Percentiles rank a stretch among this genome's conserved stretches.
Conservation (phyloP, 352 stramenopile species). For the Phytophthora cryptogea region DNA sequence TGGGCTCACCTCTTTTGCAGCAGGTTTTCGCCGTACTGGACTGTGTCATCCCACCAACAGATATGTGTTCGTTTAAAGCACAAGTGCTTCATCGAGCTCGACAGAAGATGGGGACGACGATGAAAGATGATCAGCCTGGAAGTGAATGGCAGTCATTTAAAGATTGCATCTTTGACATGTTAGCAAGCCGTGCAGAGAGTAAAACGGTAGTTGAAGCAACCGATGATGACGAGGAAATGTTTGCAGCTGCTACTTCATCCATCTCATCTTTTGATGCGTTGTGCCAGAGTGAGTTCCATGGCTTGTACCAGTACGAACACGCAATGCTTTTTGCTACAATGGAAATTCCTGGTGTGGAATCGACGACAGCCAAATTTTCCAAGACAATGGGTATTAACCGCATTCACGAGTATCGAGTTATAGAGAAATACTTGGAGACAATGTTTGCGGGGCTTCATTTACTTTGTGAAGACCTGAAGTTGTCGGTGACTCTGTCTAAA, state of each 20-base stretch:
- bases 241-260: slow-evolving; percentile 1
- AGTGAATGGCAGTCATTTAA: slow-evolving; percentile 39
- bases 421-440: slow-evolving; percentile 17
- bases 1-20: slow-evolving; percentile 37
- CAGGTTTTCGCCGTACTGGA: slow-evolving; percentile 42
- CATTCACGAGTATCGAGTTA: not conserved
- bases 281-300: slow-evolving; percentile 48
- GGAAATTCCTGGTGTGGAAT: slow-evolving; percentile 20
- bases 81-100: slow-evolving; percentile 25
- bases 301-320: slow-evolving; percentile 49
- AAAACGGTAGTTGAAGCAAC: not conserved
- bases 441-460: slow-evolving; percentile 70
- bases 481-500: slow-evolving; percentile 43
- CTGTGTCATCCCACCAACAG: slow-evolving; percentile 24
- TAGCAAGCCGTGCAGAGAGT: slow-evolving; percentile 5
- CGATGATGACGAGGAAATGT: slow-evolving; percentile 1
- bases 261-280: slow-evolving; percentile 46
- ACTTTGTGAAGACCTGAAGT: slow-evolving; percentile 69
- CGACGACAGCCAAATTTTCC: not conserved
- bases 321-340: slow-evolving; percentile 46
- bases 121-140: slow-evolving; percentile 1
- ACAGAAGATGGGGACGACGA: slow-evolving; percentile 12
- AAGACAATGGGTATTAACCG: not conserved
- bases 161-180: slow-evolving; percentile 22
- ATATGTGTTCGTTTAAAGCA: slow-evolving; percentile 26